Evolutionary conservation across 345 rosid species (phyloP), one percentile per base, ranked within the genome.

Genomic region (Aquilaria sinensis): DNA sequence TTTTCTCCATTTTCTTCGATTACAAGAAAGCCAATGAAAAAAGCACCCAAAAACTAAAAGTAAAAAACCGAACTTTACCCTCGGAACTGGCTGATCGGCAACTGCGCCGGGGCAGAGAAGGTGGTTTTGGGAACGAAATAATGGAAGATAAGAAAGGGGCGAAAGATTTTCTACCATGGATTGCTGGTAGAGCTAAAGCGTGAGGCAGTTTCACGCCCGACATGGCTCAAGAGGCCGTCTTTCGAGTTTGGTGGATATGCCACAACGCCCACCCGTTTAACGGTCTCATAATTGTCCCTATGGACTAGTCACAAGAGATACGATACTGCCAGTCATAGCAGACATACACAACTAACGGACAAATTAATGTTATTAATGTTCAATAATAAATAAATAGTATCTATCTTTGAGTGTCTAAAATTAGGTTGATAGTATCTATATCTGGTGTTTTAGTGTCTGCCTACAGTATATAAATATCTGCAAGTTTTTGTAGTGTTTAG

Each of bases 171-270:
- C 74, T 73, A 61, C 75, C 71, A 72, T 79, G 73, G 75, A 63
- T 11, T 41, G 60, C 12, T 60, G 57, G 57, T 10, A 56, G 67
- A 62, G 83, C 57, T 10, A 58, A 67, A 62, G 83, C 57, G 47
- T 63, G 75, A 56, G 76, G 75, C 59, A 78, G 65, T 32, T 69
- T 76, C 74, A 77, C 61, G 70, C 75, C 78, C 62, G 71, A 80
- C 88, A 81, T 83, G 65, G 65, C 67, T 57, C 23, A 23, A 23
- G 43, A 37, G 43, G 1, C 70, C 57, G 47, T 16, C 47, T 63
- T 14, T 46, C 5, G 51, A 53, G 47, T 32, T 34, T 57, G 57
- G 59, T 9, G 37, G 14, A 57, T 37, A 37, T 50, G 59, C 62
- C 57, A 10, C 48, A 9, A 43, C 31, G 53, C 2, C 15, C 2